Evolutionary conservation across 805 yeast species (phyloP), one percentile per base, ranked within the genome.

Genomic region (Ogataea saltuana): DNA sequence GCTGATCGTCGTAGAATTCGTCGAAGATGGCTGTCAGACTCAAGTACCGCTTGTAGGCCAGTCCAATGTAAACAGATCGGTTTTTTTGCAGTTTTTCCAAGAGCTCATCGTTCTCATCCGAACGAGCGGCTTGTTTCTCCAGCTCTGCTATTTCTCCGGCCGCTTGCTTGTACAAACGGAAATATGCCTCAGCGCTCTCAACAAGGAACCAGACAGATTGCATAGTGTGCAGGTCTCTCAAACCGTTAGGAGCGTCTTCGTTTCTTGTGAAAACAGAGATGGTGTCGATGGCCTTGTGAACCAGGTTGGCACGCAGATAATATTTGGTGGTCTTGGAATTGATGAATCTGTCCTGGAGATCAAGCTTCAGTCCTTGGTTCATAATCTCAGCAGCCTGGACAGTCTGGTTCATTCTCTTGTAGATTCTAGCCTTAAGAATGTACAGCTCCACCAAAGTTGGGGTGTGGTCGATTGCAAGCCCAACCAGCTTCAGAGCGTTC

Each of bases 181-280:
- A 63, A 54, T 87, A 88, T 3, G 93, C 83, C 58, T 86, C 95
- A 2, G 93, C 97, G 61, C 84, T 81, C 60, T 88, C 97, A 13
- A 76, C 65, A 50, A 93, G 67, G 49, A 88, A 88, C 96, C 97
- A 89, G 39, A 82, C 76, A n/a, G 85, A 90, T 67, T 93, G 97
- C 83, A 93, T 85, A 23, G 77, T 73, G 58, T 87, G 95, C 55
- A 91, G 71, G 60, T 93, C 97, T 53, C 80, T 81, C 33, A 91
- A 78, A 6, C 97, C 97, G 54, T 85, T 86, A n/a, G 78, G 76
- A 2, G 80, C 72, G n/a, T 76, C 80, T 33, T 87, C 96, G 53
- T 86, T 88, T 58, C 84, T 84, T 15, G 97, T 88, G 71, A 93
- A 93, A 44, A 88, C 64, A 2, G 91, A 80, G 13, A 87, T 83